Conservation (phyloP, 768 basidiomycete genomes). For the Pleurotus giganteus region DNA sequence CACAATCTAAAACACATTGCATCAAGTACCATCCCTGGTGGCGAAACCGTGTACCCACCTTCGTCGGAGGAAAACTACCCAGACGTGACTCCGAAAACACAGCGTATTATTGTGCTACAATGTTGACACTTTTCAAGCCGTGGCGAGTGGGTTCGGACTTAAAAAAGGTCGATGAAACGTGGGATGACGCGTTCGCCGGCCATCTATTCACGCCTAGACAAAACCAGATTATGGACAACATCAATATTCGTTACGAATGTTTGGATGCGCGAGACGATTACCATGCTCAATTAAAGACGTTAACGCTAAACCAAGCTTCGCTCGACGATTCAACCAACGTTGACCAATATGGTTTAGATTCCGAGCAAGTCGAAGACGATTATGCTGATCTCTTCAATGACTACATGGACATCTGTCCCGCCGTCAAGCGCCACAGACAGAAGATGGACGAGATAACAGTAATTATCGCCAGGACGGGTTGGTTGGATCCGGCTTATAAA, state of each 20-base stretch:
- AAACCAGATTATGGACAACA: constrained; percentile 20
- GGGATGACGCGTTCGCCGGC: constrained; percentile 17
- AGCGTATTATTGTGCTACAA: background rate
- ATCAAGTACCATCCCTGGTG: background rate
- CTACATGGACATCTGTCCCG: background rate
- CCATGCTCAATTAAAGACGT: constrained; percentile 14
- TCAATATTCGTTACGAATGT: constrained; percentile 27
- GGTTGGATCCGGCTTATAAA: background rate
- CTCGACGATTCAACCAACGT: background rate
- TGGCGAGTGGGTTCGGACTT: background rate
- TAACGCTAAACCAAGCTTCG: background rate
- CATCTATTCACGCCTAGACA: constrained; percentile 15
- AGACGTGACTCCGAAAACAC: background rate
- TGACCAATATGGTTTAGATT: background rate
- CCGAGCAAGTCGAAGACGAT: background rate
- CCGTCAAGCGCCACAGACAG: background rate
- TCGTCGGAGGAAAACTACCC: background rate
- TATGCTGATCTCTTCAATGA: background rate
- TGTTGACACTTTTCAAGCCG: background rate
- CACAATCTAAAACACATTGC: background rate
- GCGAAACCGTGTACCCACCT: background rate
- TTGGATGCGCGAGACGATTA: constrained; percentile 28
- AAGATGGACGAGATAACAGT: background rate
- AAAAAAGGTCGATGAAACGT: background rate
- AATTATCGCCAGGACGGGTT: background rate